phyloP scores from a whole-genome alignment of 768 basidiomycete species.

The Russula foetens region DNA sequence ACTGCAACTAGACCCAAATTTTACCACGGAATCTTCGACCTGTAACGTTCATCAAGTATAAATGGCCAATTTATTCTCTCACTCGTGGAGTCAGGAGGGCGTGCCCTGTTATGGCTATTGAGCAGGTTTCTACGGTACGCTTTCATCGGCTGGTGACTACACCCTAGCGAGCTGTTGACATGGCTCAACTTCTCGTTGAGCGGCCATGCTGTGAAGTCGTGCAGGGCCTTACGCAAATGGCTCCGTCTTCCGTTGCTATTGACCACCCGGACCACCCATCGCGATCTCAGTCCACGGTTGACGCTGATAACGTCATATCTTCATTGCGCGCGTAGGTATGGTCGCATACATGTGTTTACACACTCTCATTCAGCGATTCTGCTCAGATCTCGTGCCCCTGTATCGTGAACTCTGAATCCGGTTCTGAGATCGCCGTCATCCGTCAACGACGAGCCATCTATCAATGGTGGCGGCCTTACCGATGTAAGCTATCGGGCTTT shows the following conservation, averaged over 20 bases:
- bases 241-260: background rate
- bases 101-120: background rate
- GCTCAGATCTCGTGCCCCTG: slow-evolving; percentile 21
- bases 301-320: background rate
- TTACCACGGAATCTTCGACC: too few species aligned
- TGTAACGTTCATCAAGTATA: too few species aligned
- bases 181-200: background rate
- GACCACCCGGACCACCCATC: background rate
- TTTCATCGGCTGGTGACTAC: too few species aligned
- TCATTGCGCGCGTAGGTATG: background rate
- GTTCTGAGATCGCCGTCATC: slow-evolving; percentile 28
- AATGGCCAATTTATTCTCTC: too few species aligned
- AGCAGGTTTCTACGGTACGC: too few species aligned
- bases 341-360: background rate
- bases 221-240: background rate
- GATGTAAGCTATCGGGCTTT: slow-evolving; percentile 37
- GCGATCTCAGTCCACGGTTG: background rate
- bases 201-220: background rate
- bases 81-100: too few species aligned
- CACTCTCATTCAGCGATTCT: background rate
- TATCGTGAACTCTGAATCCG: slow-evolving; percentile 35
- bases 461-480: slow-evolving; percentile 27
- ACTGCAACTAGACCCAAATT: too few species aligned
- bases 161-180: background rate
- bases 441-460: background rate